Base-by-base conservation (phyloP, 2,329 filamentous ascomycete species). In the Colletotrichum lini region DNA sequence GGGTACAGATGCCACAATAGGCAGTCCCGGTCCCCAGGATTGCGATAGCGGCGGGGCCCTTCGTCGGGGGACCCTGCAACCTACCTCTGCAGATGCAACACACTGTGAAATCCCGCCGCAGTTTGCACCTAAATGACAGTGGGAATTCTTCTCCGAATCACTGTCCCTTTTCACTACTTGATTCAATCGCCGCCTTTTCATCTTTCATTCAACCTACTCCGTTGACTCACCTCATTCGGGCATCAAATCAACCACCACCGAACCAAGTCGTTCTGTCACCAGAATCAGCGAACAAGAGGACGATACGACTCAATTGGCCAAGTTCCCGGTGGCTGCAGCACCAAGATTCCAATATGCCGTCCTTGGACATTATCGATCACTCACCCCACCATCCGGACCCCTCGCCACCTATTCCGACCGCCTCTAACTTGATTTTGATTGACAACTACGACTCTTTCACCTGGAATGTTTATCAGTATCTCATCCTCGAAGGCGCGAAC, bases 391-490 rank as follows among this genome's bases (percentile, higher is more conserved):
- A 98, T 82, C 93, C 94, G 71, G 89, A 92, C 74, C 92, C 93
- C 63, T 91, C 92, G 40, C 86, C 91, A 63, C 91, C 91, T 45
- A 86, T 98, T 64, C 81, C 92, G 30, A 95, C 91, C 61, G 96
- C 96, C 35, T 93, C 93, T 68, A 98, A 98, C 82, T 88, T 99
- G 70, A 89, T 99, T 73, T 88, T 99, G 74, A 98, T 99, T 78
- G 96, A 99, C 87, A 99, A 99, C 84, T 99, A 98, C 83, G 96
- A 99, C 83, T 98, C 96, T 4, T 99, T 99, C 82, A 98, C 96
- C 70, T 99, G 95, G 94, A 99, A 99, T 79, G 94, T 99, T 70
- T 99, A 98, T 82, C 97, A 99, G 82, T 99, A 99, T 79, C 90
- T 99, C 1, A 93, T 96, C 8, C 91, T 99, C n/a, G 96, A 98